Evolutionary conservation across 768 basidiomycete genomes (phyloP).

Genomic region (Tremella fuciformis): DNA sequence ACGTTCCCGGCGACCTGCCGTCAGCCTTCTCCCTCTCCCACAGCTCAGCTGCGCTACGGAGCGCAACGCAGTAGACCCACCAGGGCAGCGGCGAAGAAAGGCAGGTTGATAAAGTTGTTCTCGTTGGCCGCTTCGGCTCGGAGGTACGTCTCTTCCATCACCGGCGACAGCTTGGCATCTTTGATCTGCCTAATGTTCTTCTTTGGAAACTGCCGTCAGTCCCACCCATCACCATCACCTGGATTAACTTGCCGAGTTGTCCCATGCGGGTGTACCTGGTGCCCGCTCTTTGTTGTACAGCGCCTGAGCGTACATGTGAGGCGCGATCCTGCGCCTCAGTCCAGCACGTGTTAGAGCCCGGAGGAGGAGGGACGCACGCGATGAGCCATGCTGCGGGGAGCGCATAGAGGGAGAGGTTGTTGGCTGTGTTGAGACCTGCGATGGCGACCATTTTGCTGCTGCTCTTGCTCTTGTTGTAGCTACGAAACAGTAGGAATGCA

Average conservation of each 20-base stretch:
- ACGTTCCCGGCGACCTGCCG: conserved; percentile 28
- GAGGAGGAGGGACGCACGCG: conserved; percentile 6
- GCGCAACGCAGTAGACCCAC: conserved; percentile 9
- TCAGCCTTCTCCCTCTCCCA: background rate
- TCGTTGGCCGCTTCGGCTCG: conserved; percentile 32
- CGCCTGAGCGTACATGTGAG: conserved; percentile 18
- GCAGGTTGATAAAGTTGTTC: conserved; percentile 26
- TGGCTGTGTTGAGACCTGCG: background rate
- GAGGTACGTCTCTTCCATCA: conserved; percentile 18
- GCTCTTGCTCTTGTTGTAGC: too few species aligned
- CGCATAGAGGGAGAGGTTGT: conserved; percentile 40
- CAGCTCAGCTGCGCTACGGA: background rate
- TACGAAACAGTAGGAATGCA: too few species aligned
- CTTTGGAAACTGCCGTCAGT: background rate
- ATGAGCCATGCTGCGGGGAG: conserved; percentile 40
- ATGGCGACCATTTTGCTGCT: background rate
- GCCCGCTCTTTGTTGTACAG: conserved; percentile 9
- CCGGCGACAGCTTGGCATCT: conserved; percentile 31
- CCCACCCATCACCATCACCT: background rate
- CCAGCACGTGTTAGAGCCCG: background rate
- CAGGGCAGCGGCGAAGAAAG: conserved; percentile 33
- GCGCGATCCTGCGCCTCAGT: background rate
- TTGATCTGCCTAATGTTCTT: background rate
- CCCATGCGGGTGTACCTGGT: conserved; percentile 1
- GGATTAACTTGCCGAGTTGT: background rate